Conservation (phyloP, 2,329 filamentous ascomycete genomes). For the Fonsecaea monophora region DNA sequence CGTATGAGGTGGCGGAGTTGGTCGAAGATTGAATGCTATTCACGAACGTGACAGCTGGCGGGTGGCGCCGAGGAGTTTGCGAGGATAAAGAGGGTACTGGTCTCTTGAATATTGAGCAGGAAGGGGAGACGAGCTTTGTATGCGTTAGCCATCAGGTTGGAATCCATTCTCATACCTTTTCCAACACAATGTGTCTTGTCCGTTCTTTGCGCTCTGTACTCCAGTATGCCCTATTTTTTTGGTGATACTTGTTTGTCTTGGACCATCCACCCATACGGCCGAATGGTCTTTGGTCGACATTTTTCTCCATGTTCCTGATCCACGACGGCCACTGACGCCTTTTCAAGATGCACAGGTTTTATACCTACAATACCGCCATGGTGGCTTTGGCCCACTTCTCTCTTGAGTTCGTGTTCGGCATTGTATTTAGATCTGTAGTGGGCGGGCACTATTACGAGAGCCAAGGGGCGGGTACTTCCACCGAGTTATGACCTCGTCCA, state of each 20-base stretch:
- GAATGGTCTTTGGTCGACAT: too few species aligned
- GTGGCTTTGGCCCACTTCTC: too few species aligned
- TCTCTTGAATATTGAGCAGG: slow-evolving; percentile 7
- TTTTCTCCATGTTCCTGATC: too few species aligned
- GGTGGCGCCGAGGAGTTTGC: slow-evolving; percentile 19
- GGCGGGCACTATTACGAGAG: slow-evolving; percentile 6
- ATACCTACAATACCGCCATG: too few species aligned
- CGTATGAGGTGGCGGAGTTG: too few species aligned
- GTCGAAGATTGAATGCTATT: slow-evolving; percentile 12
- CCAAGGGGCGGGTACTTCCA: slow-evolving; percentile 1
- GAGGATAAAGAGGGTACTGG: not conserved
- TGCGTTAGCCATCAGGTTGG: not conserved
- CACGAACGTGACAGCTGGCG: slow-evolving; percentile 2
- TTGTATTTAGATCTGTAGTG: not conserved
- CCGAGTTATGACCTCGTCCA: not conserved
- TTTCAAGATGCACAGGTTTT: too few species aligned
- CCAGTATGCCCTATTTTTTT: not conserved
- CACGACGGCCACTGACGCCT: too few species aligned
- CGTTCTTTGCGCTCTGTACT: not conserved
- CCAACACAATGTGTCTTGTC: not conserved
- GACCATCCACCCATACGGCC: too few species aligned
- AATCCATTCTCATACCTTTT: slow-evolving; percentile 7
- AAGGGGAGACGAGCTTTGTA: slow-evolving; percentile 6
- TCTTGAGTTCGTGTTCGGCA: not conserved
- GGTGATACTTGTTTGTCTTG: too few species aligned